Base-by-base conservation (phyloP, 768 basidiomycete genomes). In the Leccinellum luteum region DNA sequence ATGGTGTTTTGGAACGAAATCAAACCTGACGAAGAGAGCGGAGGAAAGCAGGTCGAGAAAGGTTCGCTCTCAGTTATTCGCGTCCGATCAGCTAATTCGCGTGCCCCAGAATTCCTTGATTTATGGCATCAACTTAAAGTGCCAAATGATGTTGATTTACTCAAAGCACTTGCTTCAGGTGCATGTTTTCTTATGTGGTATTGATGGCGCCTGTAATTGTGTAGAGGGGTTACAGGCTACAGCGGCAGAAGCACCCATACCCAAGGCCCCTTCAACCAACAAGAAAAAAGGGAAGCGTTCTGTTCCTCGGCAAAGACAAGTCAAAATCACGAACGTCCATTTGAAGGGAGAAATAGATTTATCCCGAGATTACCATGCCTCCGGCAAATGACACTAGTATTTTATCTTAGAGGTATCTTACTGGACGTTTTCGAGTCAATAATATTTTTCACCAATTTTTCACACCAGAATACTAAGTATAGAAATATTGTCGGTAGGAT, bases 1-100 rank as follows among this genome's bases (percentile, higher is more conserved):
- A 88, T 90, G 84, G 92, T 92, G 1, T 93, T 92, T 64, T 94
- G 88, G 87, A 94, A 94, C 61, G 92, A 94, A 71, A 82, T 93
- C 58, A 89, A 90, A 66, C 85, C 87, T 1, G 84, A 78, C 27
- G 87, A 89, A 60, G 86, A 90, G 45, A 79, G 74, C 50, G 90
- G 87, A 4, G 88, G 87, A 3, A 79, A 80, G 60, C 72, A 74
- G n/a, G 84, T 94, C 4, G 92, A 94, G 74, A 84, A 92, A 79
- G 93, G 93, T 87, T 55, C 53, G 80, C 68, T 25, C 13, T 48
- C 50, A 4, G 6, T 27, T 49, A 21, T 50, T 23, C 23, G 35
- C 17, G 2, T 30, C 27, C 21, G 21, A 52, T 59, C 66, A 7
- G 60, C 45, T 60, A 6, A 58, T 47, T 17, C 31, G 10, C 45